Percentiles rank a stretch among this genome's conserved stretches.
Conservation (phyloP, 2,329 filamentous ascomycete species). For the Cytospora chrysosperma region DNA sequence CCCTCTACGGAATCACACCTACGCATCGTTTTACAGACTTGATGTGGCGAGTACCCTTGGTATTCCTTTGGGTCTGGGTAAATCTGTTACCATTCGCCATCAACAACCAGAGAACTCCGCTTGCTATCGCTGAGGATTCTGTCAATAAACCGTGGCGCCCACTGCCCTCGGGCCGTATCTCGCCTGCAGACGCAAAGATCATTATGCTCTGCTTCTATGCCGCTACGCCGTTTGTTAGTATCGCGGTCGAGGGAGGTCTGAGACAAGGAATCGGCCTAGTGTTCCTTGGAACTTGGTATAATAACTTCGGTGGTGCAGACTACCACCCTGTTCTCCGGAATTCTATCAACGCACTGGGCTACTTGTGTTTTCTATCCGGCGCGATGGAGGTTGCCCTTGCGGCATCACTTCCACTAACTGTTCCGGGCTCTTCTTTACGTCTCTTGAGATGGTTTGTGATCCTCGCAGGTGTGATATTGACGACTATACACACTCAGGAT, state of each 20-base stretch:
- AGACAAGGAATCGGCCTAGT: not conserved
- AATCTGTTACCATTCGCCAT: slow-evolving; percentile 25
- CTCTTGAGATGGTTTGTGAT: slow-evolving; percentile 24
- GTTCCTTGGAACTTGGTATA: slow-evolving; percentile 9
- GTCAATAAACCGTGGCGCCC: slow-evolving; percentile 9
- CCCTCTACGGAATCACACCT: not conserved
- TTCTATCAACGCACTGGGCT: slow-evolving; percentile 26
- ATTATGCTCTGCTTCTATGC: slow-evolving; percentile 25
- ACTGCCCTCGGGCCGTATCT: not conserved
- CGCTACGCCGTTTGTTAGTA: slow-evolving; percentile 5
- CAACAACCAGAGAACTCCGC: not conserved
- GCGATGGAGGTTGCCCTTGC: slow-evolving; percentile 12
- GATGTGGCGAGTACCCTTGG: slow-evolving; percentile 17
- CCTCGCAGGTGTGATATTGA: slow-evolving; percentile 22
- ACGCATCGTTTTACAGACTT: not conserved
- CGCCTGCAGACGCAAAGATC: slow-evolving; percentile 19
- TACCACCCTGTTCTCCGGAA: slow-evolving; percentile 30
- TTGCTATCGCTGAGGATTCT: not conserved
- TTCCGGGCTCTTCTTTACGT: not conserved
- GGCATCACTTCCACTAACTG: not conserved
- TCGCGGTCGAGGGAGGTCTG: slow-evolving; percentile 7
- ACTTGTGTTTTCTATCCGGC: slow-evolving; percentile 14
- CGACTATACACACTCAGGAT: slow-evolving; percentile 31
- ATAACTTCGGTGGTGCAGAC: slow-evolving; percentile 30
- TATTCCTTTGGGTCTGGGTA: slow-evolving; percentile 31